phyloP scores from a whole-genome alignment of 306 rosid genomes.

The Trifolium repens region DNA sequence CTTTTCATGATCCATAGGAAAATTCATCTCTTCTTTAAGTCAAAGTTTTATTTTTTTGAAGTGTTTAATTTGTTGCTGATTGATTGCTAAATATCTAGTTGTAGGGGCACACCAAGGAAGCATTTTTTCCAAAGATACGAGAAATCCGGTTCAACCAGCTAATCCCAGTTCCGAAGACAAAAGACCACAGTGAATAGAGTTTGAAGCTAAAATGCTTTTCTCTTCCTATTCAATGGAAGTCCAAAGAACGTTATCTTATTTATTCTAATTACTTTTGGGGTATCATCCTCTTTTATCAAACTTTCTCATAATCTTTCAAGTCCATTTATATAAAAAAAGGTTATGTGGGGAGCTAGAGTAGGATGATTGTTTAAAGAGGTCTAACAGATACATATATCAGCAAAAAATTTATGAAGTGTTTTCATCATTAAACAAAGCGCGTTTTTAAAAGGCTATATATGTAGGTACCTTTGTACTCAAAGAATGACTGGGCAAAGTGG shows the following conservation, averaged over 20 bases:
- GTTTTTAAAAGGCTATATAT: too few relatives aligned
- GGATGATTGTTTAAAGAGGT: conserved; percentile 40
- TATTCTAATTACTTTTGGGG: conserved; percentile 18
- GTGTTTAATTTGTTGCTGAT: conserved; percentile 29
- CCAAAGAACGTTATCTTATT: conserved; percentile 37
- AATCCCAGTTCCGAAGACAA: conserved; percentile 66
- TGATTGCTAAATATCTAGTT: conserved; percentile 33
- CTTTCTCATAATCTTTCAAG: conserved; percentile 41
- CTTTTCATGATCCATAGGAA: conserved; percentile 27
- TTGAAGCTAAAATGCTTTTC: conserved; percentile 35
- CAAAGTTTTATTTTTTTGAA: conserved; percentile 24
- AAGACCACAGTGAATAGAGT: conserved; percentile 60
- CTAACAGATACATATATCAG: conserved; percentile 27
- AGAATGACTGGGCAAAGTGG: too few relatives aligned
- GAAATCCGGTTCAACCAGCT: conserved; percentile 62
- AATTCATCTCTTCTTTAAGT: conserved; percentile 20
- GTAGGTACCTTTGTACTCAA: too few relatives aligned
- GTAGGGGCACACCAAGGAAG: conserved; percentile 74
- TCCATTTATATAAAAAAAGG: neutral
- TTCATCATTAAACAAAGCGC: neutral
- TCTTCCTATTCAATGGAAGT: conserved; percentile 34
- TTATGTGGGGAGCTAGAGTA: conserved; percentile 31
- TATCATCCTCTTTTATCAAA: conserved; percentile 31
- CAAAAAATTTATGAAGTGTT: conserved; percentile 35
- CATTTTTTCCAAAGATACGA: conserved; percentile 57